phyloP scores from a whole-genome alignment of 2,329 filamentous ascomycete species.

The Chaetomium sp. region DNA sequence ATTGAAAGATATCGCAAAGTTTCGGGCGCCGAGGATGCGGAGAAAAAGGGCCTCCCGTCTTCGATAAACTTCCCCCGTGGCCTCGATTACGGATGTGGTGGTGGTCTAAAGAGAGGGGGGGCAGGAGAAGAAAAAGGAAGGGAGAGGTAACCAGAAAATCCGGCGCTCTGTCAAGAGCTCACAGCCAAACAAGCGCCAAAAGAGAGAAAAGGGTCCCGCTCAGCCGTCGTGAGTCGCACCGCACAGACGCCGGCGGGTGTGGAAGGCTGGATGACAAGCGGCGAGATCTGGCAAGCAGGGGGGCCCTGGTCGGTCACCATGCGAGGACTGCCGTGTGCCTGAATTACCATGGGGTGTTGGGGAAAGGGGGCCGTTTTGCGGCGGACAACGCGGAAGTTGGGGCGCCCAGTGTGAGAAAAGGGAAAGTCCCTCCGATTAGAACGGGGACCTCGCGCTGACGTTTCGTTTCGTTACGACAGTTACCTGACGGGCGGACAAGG shows the following conservation, averaged over 20 bases:
- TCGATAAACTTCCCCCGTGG: not conserved
- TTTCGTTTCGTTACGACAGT: not conserved
- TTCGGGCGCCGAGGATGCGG: not conserved
- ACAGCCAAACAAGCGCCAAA: constrained; percentile 17
- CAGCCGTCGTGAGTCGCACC: constrained; percentile 13
- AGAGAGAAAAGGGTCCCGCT: constrained; percentile 8
- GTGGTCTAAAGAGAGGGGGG: not conserved
- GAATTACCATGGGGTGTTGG: constrained; percentile 7
- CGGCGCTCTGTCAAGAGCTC: constrained; percentile 9
- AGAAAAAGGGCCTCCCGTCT: not conserved
- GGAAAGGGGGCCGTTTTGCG: not conserved
- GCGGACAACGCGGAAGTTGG: constrained; percentile 11
- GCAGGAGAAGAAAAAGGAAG: not conserved
- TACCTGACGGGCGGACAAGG: too few relatives aligned
- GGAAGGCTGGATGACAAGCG: constrained; percentile 14
- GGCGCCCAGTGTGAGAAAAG: not conserved
- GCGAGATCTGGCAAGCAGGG: constrained; percentile 15
- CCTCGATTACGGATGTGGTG: not conserved
- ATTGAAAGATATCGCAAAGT: not conserved
- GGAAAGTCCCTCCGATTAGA: not conserved
- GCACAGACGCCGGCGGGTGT: constrained; percentile 18
- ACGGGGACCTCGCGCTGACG: not conserved
- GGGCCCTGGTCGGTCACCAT: constrained; percentile 1
- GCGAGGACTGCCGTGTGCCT: constrained; percentile 10
- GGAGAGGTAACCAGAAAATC: constrained; percentile 10